A percentile compares a stretch with the other conserved stretches of the same genome.
These are phyloP conservation scores for Stromatinia cepivora DNA, from an alignment of 2,329 filamentous ascomycete genomes.

Conservation along the genomic window DNA sequence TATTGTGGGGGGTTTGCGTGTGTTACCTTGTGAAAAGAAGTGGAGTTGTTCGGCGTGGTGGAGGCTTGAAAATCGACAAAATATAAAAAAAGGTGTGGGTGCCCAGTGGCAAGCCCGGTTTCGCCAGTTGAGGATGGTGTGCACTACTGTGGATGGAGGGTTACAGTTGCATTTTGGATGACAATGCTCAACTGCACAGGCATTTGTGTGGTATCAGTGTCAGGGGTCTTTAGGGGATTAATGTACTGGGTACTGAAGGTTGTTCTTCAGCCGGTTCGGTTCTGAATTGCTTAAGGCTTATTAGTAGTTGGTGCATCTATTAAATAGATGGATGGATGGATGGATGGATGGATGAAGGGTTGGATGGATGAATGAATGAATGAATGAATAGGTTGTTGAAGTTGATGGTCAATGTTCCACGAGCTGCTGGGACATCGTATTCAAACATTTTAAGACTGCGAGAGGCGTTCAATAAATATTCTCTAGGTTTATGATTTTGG, in stretches of 20 bases:
- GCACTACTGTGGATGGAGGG: neutral
- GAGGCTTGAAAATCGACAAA: slow-evolving; percentile 14
- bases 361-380: neutral
- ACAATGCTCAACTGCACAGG: slow-evolving; percentile 20
- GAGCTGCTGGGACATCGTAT: neutral
- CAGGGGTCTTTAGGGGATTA: slow-evolving; percentile 19
- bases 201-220: slow-evolving; percentile 6
- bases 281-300: slow-evolving; percentile 9
- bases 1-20: slow-evolving; percentile 18
- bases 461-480: neutral
- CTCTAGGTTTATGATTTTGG: neutral
- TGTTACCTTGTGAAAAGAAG: neutral
- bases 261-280: slow-evolving; percentile 17
- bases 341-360: neutral
- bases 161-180: slow-evolving; percentile 23
- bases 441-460: neutral
- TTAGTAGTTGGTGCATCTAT: neutral
- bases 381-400: too few relatives aligned
- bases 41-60: slow-evolving; percentile 9
- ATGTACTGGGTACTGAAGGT: slow-evolving; percentile 7
- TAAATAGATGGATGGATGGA: neutral
- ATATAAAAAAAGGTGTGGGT: slow-evolving; percentile 5
- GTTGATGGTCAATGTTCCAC: neutral
- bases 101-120: neutral
- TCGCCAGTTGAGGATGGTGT: slow-evolving; percentile 14